Evolutionary conservation across 2,329 filamentous ascomycete genomes (phyloP).

Genomic region (Ramularia collo-cygni): DNA sequence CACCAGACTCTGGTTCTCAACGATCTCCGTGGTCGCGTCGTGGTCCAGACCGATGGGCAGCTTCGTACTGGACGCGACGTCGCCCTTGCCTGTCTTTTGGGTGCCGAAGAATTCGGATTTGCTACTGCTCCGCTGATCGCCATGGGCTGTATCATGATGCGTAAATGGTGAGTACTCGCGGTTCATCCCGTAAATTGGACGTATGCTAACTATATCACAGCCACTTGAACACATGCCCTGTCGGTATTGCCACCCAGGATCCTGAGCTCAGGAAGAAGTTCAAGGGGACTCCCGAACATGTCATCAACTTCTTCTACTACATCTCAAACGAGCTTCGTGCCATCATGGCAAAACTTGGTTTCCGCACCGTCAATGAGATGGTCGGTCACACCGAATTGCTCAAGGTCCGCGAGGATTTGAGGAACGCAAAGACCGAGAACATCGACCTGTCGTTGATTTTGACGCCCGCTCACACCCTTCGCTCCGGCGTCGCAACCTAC

Average conservation of each 20-base stretch:
- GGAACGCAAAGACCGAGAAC: conserved; percentile 82
- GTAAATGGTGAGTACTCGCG: conserved; percentile 52
- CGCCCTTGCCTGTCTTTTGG: conserved; percentile 86
- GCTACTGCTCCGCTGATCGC: conserved; percentile 91
- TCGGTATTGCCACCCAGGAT: conserved; percentile 93
- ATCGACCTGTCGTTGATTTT: conserved; percentile 89
- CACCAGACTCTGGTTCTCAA: conserved; percentile 95
- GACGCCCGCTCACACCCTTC: conserved; percentile 90
- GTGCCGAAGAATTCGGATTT: conserved; percentile 97
- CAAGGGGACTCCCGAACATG: conserved; percentile 83
- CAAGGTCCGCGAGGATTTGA: conserved; percentile 79
- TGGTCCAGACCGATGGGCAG: conserved; percentile 95
- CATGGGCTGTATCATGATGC: conserved; percentile 95
- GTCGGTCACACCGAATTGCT: conserved; percentile 85
- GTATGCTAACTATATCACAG: conserved; percentile 16
- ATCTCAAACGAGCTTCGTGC: conserved; percentile 91
- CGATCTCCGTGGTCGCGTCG: conserved; percentile 87
- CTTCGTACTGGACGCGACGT: conserved; percentile 88
- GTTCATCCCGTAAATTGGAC: not conserved
- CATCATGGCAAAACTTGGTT: conserved; percentile 93
- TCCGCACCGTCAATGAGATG: conserved; percentile 97
- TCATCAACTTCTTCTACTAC: conserved; percentile 99
- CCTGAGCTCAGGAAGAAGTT: conserved; percentile 94
- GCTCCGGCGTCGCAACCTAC: conserved; percentile 90
- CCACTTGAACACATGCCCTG: conserved; percentile 69